Base-by-base conservation (phyloP, 176 grass and related monocot genomes). In the Oryza nivara region DNA sequence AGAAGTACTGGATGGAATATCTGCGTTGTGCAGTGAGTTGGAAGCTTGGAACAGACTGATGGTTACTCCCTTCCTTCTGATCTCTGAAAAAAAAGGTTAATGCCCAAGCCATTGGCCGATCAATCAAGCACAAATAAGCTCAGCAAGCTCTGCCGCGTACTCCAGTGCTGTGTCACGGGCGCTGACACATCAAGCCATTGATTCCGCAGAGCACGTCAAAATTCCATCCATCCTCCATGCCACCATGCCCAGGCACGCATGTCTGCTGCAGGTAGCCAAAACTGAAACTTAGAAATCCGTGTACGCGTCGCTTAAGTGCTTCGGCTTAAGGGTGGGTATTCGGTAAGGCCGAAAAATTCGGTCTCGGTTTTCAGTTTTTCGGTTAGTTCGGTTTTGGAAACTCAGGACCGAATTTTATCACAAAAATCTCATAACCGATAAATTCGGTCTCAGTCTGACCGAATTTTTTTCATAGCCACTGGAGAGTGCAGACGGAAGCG, bases 141-240 rank as follows among this genome's bases (percentile, higher is more conserved):
- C 15, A 12, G 64, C 5, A 30, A 34, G 41, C 13, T 48, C 15
- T 20, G 64, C 5, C 19, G 35, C 35, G 35, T 35, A 35, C 13
- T 49, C 26, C 26, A 51, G 70, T 72, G 12, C 2, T 6, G 49
- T 15, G 14, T 83, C 73, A 84, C 64, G 73, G 82, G 64, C 43
- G 46, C 30, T 13, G 52, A 17, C 10, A 77, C 15, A 38, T 30
- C 26, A 30, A 30, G 28, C 28, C 28, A 30, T 30, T 3, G 74
- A 76, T 68, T 76, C 46, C 36, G 36, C 5, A 56, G 12, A 28
- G 82, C 61, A 47, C 40, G 38, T 56, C 40, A 16, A 32, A 22
- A 44, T 80, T 58, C 77, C 9, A 45, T 72, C 69, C 20, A 23
- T 25, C 41, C 65, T 72, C 69, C 20, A 45, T 36, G 35, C 35